phyloP scores from a whole-genome alignment of 176 grass and related monocot genomes.

The Aegilops bicornis region DNA sequence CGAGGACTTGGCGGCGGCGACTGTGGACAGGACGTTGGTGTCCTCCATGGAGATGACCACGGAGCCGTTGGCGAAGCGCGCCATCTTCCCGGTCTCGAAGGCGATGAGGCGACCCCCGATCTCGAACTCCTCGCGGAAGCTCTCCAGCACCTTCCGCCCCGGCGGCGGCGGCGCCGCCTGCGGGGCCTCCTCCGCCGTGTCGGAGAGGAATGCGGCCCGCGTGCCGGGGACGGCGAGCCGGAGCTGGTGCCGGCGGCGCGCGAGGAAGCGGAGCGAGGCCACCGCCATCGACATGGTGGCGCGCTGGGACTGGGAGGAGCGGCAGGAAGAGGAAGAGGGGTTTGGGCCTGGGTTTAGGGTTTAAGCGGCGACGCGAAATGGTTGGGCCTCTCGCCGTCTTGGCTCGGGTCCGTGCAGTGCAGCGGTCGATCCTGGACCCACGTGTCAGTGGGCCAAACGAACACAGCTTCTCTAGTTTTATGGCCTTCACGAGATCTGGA shows the following conservation, averaged over 20 bases:
- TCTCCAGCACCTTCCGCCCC: slow-evolving; percentile 64
- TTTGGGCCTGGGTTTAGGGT: slow-evolving; percentile 50
- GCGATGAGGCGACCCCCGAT: slow-evolving; percentile 71
- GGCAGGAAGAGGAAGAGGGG: background rate
- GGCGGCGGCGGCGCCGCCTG: slow-evolving; percentile 24
- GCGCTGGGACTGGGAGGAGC: background rate
- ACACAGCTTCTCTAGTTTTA: background rate
- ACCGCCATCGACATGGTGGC: slow-evolving; percentile 53
- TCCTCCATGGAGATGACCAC: slow-evolving; percentile 91
- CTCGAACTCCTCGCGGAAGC: slow-evolving; percentile 83
- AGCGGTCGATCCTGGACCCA: background rate
- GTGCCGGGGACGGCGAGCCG: background rate
- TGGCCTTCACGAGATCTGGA: background rate
- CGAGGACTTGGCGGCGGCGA: slow-evolving; percentile 58
- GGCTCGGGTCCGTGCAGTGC: background rate
- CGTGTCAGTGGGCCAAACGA: background rate
- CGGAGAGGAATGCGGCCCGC: slow-evolving; percentile 40
- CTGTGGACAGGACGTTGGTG: slow-evolving; percentile 78
- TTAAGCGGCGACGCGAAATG: slow-evolving; percentile 39
- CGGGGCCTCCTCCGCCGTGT: slow-evolving; percentile 23
- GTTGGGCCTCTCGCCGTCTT: slow-evolving; percentile 4
- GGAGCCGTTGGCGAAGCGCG: slow-evolving; percentile 85
- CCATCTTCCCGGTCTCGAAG: slow-evolving; percentile 89
- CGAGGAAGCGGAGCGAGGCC: slow-evolving; percentile 47
- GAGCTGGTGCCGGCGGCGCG: slow-evolving; percentile 30